Conservation (phyloP, 2,329 filamentous ascomycete genomes). For the Colletotrichum horii region DNA sequence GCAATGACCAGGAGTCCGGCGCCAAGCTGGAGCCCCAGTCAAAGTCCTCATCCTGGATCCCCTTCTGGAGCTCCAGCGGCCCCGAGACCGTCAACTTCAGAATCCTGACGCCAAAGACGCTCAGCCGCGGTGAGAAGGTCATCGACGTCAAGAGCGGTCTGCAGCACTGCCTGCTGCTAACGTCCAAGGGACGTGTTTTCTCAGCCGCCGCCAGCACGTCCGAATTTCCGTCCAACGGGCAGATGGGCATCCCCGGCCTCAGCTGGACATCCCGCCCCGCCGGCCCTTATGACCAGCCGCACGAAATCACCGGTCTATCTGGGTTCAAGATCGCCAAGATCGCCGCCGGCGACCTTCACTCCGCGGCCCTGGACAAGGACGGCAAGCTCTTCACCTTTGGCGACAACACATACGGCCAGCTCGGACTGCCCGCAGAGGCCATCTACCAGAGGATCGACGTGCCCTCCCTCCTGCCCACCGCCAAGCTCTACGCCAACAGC, state of each 20-base stretch:
- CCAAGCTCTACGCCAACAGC: constrained; percentile 74
- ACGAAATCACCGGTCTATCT: constrained; percentile 76
- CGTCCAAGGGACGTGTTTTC: constrained; percentile 84
- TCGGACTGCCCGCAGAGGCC: constrained; percentile 77
- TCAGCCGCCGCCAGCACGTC: constrained; percentile 82
- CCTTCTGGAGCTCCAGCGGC: constrained; percentile 64
- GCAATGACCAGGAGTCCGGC: constrained; percentile 70
- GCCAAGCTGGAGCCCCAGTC: constrained; percentile 64
- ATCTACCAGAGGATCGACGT: constrained; percentile 68
- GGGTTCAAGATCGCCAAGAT: constrained; percentile 76
- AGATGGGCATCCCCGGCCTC: constrained; percentile 85
- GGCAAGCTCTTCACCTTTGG: constrained; percentile 87
- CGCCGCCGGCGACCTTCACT: constrained; percentile 87
- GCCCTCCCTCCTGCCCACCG: constrained; percentile 73
- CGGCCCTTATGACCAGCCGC: constrained; percentile 80
- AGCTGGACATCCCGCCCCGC: constrained; percentile 78
- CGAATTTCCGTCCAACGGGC: constrained; percentile 80
- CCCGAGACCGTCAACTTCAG: constrained; percentile 70
- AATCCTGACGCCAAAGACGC: constrained; percentile 66
- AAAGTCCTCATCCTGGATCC: constrained; percentile 67
- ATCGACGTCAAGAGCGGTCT: constrained; percentile 77
- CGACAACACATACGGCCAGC: constrained; percentile 89
- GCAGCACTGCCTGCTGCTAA: constrained; percentile 87
- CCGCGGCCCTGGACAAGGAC: constrained; percentile 75
- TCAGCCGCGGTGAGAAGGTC: constrained; percentile 75